A percentile compares a stretch with the other conserved stretches of the same genome.
These are phyloP conservation scores for Candida saitoana DNA, from an alignment of 805 yeast genomes.

Conservation along the genomic window DNA sequence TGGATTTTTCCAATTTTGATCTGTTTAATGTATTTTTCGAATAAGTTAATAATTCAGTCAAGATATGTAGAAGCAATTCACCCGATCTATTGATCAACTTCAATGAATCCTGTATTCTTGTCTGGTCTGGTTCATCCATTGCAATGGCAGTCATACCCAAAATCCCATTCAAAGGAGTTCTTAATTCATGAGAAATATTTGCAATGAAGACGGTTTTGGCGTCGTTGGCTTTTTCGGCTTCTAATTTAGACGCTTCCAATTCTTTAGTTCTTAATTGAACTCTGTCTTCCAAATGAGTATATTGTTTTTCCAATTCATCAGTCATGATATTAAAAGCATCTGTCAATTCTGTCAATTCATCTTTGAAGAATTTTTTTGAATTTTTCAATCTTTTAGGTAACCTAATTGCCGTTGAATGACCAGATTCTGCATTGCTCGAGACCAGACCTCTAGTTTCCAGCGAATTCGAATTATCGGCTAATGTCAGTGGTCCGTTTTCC, in stretches of 20 bases:
- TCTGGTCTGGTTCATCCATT: conserved; percentile 74
- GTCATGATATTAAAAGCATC: conserved; percentile 91
- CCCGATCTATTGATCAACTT: conserved; percentile 88
- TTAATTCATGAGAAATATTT: conserved; percentile 53
- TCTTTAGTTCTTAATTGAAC: conserved; percentile 84
- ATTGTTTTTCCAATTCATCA: conserved; percentile 79
- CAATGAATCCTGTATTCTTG: conserved; percentile 67
- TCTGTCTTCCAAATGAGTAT: conserved; percentile 79
- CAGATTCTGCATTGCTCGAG: conserved; percentile 37
- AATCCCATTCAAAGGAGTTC: conserved; percentile 95
- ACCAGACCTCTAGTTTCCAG: conserved; percentile 9
- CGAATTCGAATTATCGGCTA: conserved; percentile 22
- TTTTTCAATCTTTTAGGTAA: conserved; percentile 34
- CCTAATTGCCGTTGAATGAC: conserved; percentile 35
- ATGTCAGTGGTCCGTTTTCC: background rate
- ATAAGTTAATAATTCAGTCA: conserved; percentile 87
- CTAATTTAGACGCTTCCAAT: conserved; percentile 79
- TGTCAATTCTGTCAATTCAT: conserved; percentile 83
- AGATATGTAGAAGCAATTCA: conserved; percentile 78
- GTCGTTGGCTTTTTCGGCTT: conserved; percentile 93
- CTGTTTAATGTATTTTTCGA: conserved; percentile 87
- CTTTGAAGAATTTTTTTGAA: conserved; percentile 53
- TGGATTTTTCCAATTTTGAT: conserved; percentile 76
- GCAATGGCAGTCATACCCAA: conserved; percentile 94
- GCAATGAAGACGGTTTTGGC: conserved; percentile 66